These are phyloP conservation scores for Hirschioporus abietinus DNA, from an alignment of 768 basidiomycete species.

Conservation along the genomic window DNA sequence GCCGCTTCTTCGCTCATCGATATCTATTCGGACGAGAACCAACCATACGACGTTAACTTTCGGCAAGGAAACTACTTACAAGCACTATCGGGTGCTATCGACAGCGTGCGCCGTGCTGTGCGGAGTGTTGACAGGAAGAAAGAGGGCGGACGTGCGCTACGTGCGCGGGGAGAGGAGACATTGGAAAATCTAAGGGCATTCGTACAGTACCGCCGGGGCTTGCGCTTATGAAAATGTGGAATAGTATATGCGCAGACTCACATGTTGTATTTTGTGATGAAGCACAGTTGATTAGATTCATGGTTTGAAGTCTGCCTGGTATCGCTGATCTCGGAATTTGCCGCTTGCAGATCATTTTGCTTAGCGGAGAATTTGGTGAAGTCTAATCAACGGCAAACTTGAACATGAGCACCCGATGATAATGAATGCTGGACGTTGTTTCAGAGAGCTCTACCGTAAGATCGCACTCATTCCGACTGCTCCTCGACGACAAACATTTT, in stretches of 20 bases:
- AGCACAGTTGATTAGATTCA: no score
- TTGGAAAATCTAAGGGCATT: slow-evolving; percentile 73
- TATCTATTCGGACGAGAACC: slow-evolving; percentile 85
- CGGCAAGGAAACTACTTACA: slow-evolving; percentile 53
- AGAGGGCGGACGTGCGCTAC: slow-evolving; percentile 60
- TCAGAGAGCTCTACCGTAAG: no score
- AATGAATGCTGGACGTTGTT: no score
- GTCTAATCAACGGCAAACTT: no score
- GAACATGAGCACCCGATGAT: no score
- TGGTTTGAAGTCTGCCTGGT: no score
- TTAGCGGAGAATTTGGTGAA: no score
- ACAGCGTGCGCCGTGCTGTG: slow-evolving; percentile 56
- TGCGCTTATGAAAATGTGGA: slow-evolving; percentile 32
- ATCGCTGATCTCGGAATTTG: not conserved
- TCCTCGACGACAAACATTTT: no score
- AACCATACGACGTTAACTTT: slow-evolving; percentile 80
- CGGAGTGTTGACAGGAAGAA: slow-evolving; percentile 62
- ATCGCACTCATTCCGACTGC: no score
- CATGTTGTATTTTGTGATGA: not conserved
- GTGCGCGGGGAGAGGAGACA: slow-evolving; percentile 67
- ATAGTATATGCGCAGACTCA: not conserved
- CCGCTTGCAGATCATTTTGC: not conserved
- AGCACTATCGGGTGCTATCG: slow-evolving; percentile 51
- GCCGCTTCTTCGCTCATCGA: slow-evolving; percentile 81
- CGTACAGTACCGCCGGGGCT: slow-evolving; percentile 60